phyloP scores from a whole-genome alignment of 768 basidiomycete genomes.

The Cystofilobasidium capitatum region DNA sequence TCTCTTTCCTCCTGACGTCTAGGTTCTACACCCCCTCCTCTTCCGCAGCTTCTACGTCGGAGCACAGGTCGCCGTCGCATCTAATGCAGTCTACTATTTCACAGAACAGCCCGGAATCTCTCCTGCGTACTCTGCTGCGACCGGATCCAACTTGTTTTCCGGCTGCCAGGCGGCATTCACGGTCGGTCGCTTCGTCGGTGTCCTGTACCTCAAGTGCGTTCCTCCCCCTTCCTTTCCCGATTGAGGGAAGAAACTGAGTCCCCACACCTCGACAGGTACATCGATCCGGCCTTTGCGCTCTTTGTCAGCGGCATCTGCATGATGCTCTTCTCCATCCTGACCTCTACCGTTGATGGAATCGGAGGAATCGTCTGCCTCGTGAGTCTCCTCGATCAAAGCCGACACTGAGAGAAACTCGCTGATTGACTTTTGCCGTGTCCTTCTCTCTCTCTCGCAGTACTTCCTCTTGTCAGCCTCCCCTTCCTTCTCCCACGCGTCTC shows the following conservation, averaged over 20 bases:
- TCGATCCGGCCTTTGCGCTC: constrained; percentile 31
- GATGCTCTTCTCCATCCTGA: constrained; percentile 32
- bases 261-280: constrained; percentile 2
- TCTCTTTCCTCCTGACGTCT: background rate
- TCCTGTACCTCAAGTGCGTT: constrained; percentile 25
- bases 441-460: background rate
- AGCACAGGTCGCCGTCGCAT: constrained; percentile 38
- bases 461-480: background rate
- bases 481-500: too few species aligned
- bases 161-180: constrained; percentile 31
- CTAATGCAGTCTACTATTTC: constrained; percentile 32
- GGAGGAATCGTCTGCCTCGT: constrained; percentile 17
- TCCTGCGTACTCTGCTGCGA: constrained; percentile 18
- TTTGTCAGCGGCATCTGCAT: constrained; percentile 30
- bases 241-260: background rate
- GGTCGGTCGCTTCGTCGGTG: constrained; percentile 33
- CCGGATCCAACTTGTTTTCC: constrained; percentile 32
- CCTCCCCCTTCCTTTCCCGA: background rate
- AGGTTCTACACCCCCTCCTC: too few species aligned
- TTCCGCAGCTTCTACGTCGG: constrained; percentile 32
- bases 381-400: background rate
- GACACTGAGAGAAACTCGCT: background rate
- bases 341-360: constrained; percentile 29
- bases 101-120: constrained; percentile 30
- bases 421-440: background rate